These are phyloP conservation scores for Amorphotheca resinae DNA, from an alignment of 495 filamentous ascomycete species.

Conservation along the genomic window DNA sequence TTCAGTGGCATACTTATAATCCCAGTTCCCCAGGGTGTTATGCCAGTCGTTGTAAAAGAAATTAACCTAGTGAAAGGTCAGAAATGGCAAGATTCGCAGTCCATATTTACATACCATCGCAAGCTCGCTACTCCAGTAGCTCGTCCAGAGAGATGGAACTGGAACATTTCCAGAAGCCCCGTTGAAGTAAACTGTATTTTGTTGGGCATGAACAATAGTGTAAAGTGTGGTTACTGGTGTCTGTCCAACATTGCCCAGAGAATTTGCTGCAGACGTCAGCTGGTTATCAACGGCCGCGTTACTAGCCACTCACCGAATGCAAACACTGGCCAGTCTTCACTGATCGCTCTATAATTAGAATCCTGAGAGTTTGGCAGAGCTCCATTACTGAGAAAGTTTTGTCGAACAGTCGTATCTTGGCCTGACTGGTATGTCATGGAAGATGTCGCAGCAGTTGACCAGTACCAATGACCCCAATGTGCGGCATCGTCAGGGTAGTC, in stretches of 20 bases:
- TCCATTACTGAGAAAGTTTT: constrained; percentile 50
- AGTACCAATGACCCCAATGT: constrained; percentile 82
- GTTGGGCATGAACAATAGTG: no score
- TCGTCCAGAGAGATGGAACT: constrained; percentile 76
- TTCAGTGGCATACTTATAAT: constrained; percentile 55
- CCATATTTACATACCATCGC: constrained; percentile 26
- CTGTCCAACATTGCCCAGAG: constrained; percentile 69
- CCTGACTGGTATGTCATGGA: constrained; percentile 53
- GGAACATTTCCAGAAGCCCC: no score
- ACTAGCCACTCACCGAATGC: constrained; percentile 51
- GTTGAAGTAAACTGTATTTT: no score
- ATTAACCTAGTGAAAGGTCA: constrained; percentile 28
- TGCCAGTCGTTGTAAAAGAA: constrained; percentile 64
- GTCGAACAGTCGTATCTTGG: constrained; percentile 48
- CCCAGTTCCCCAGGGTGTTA: constrained; percentile 35
- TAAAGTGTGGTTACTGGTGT: constrained; percentile 66
- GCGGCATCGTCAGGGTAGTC: constrained; percentile 50
- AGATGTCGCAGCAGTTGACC: constrained; percentile 31
- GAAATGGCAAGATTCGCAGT: neutral
- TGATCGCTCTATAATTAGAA: constrained; percentile 50
- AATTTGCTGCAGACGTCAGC: constrained; percentile 25
- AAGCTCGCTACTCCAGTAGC: constrained; percentile 42
- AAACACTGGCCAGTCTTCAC: constrained; percentile 74
- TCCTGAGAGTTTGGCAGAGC: constrained; percentile 56
- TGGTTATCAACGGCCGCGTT: constrained; percentile 35